Conservation (phyloP, 2,329 filamentous ascomycete species). For the Helminthosporium solani region DNA sequence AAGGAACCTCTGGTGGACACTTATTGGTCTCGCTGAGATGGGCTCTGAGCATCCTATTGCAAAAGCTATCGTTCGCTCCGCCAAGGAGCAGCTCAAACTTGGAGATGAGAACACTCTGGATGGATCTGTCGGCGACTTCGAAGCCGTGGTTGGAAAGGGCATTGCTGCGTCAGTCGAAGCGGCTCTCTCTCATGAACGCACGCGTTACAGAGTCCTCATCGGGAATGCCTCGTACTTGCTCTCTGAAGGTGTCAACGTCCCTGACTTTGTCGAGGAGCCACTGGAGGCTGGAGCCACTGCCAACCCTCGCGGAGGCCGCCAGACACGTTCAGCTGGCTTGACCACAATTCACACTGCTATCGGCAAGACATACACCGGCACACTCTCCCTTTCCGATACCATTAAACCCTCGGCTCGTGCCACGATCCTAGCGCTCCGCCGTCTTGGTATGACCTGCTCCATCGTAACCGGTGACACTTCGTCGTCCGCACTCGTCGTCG, state of each 20-base stretch:
- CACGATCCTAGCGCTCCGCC: slow-evolving; percentile 76
- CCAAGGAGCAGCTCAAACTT: slow-evolving; percentile 73
- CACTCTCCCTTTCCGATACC: slow-evolving; percentile 81
- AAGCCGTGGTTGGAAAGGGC: slow-evolving; percentile 78
- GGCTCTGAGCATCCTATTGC: slow-evolving; percentile 95
- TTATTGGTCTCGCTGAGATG: slow-evolving; percentile 92
- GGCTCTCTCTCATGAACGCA: slow-evolving; percentile 63
- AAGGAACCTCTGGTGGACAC: slow-evolving; percentile 86
- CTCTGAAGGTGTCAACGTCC: slow-evolving; percentile 67
- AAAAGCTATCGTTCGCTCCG: slow-evolving; percentile 76
- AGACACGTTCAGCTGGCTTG: slow-evolving; percentile 60
- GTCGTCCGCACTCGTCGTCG: slow-evolving; percentile 80
- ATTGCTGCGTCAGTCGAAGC: slow-evolving; percentile 82
- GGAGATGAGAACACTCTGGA: slow-evolving; percentile 72
- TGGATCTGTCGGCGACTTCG: slow-evolving; percentile 82
- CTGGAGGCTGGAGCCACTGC: slow-evolving; percentile 34
- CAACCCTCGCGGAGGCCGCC: slow-evolving; percentile 39
- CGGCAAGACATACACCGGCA: slow-evolving; percentile 75
- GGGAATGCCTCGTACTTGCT: slow-evolving; percentile 79
- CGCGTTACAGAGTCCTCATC: slow-evolving; percentile 75
- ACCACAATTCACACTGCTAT: slow-evolving; percentile 93
- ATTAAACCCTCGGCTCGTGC: slow-evolving; percentile 86
- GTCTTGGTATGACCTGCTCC: slow-evolving; percentile 81
- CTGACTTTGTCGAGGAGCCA: slow-evolving; percentile 57
- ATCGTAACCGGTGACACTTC: slow-evolving; percentile 93